phyloP scores from a whole-genome alignment of 202 grass and related monocot species.

The Cymbopogon flexuosus region DNA sequence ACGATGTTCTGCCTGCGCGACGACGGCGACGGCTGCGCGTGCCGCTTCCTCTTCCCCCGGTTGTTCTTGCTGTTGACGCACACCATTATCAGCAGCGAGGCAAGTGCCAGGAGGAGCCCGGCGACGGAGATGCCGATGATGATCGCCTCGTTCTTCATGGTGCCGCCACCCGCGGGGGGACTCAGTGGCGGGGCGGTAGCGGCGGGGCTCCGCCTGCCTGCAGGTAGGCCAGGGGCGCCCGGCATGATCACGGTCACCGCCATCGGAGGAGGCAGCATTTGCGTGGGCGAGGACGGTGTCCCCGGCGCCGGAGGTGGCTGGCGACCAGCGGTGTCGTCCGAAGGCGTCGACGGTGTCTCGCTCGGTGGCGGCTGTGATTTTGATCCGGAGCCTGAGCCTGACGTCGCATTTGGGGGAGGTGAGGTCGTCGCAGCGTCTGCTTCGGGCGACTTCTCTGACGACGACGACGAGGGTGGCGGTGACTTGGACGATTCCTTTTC shows the following conservation, averaged over 20 bases:
- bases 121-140: conserved; percentile 43
- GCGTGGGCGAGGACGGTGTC: background rate
- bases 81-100: conserved; percentile 26
- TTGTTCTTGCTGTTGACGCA: background rate
- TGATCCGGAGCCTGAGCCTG: background rate
- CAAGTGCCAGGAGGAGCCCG: conserved; percentile 31
- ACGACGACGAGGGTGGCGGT: conserved; percentile 12
- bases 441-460: background rate
- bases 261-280: background rate
- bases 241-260: conserved; percentile 24
- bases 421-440: background rate
- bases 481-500: background rate
- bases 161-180: background rate
- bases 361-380: background rate
- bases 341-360: background rate
- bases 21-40: background rate
- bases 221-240: background rate
- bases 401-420: background rate
- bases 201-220: background rate
- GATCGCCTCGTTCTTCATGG: conserved; percentile 1
- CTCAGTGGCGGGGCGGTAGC: background rate
- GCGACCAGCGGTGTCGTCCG: background rate
- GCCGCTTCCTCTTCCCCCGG: conserved; percentile 21
- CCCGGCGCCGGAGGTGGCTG: background rate
- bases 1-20: background rate